Base-by-base conservation (phyloP, 2,329 filamentous ascomycete species). In the Magnaporthiopsis incrustans region DNA sequence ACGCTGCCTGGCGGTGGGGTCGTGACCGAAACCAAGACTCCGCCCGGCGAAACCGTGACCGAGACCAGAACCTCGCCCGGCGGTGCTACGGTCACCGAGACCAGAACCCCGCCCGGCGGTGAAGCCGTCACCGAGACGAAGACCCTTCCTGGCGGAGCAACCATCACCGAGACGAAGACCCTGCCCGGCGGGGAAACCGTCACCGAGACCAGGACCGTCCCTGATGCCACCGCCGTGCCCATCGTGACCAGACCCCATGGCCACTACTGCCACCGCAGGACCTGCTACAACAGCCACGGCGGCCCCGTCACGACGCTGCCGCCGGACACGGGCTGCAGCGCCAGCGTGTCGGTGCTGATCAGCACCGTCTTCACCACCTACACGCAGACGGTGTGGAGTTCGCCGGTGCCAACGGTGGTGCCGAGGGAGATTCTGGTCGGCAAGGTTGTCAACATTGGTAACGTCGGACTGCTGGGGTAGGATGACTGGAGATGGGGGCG, bases 281-380 rank as follows among this genome's bases (percentile, higher is more conserved):
- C 58, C 26, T 64, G 62, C 57, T 64, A 64, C 58, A 60, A 60
- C 57, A 50, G 18, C 57, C 15, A 26, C n/a, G 58, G 62, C 27
- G 26, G 60, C 3, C 38, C 58, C 6, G 38, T 60, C 58, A 57
- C 62, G 15, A 64, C 33, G 12, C 25, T 64, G 25, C 33, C 58
- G 27, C 61, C 32, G 18, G 59, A 22, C 57, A 60, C 62, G 8
- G 62, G 58, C 58, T 59, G 58, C 62, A 53, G 66, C 26, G 75
- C 71, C 63, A 62, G 68, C 15, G 64, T 70, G 27, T 72, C 71
- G 6, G 75, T 74, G 32, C 73, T 70, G 57, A 70, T 75, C 30
- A 66, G 71, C 14, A 76, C 75, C 18, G 68, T 73, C 44, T 77
- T 73, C 67, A 77, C 76, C 68, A 77, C 75, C 1, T 68, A 77